phyloP scores from a whole-genome alignment of 2,329 filamentous ascomycete genomes.

The Botryosphaeria dothidea region DNA sequence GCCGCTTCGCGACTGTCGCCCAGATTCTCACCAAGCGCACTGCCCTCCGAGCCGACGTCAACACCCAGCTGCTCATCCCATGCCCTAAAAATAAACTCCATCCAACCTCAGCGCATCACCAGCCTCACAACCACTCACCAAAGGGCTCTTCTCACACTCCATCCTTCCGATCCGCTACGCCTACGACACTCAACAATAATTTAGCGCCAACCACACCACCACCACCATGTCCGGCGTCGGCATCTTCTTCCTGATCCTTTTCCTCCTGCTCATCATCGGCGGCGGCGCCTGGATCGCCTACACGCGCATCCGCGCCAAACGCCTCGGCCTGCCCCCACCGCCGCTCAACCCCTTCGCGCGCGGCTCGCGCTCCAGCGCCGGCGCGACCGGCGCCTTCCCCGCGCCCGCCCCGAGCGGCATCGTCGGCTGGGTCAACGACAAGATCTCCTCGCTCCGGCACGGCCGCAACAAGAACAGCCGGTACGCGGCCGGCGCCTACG shows the following conservation, averaged over 20 bases:
- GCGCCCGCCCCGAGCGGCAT: constrained; percentile 62
- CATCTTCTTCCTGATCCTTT: constrained; percentile 60
- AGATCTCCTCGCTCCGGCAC: constrained; percentile 64
- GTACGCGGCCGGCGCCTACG: constrained; percentile 70
- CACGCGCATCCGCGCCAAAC: constrained; percentile 71
- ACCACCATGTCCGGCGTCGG: constrained; percentile 14
- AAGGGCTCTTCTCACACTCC: not conserved
- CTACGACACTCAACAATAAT: not conserved
- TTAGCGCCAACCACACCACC: not conserved
- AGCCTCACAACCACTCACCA: not conserved
- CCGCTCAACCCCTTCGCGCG: constrained; percentile 68
- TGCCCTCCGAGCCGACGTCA: not conserved
- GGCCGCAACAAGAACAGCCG: constrained; percentile 48
- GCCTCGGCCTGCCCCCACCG: constrained; percentile 74
- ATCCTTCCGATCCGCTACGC: not conserved
- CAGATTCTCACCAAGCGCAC: not conserved
- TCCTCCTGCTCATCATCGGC: constrained; percentile 71
- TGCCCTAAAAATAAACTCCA: constrained; percentile 11
- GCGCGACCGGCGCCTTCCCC: constrained; percentile 28
- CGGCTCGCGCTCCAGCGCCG: constrained; percentile 30
- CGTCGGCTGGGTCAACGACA: constrained; percentile 71
- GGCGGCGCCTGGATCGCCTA: constrained; percentile 66
- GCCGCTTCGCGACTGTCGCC: not conserved
- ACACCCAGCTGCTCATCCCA: not conserved
- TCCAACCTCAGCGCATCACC: not conserved